Conservation (phyloP, 1,284 basidiomycete genomes). For the Sparassis latifolia region DNA sequence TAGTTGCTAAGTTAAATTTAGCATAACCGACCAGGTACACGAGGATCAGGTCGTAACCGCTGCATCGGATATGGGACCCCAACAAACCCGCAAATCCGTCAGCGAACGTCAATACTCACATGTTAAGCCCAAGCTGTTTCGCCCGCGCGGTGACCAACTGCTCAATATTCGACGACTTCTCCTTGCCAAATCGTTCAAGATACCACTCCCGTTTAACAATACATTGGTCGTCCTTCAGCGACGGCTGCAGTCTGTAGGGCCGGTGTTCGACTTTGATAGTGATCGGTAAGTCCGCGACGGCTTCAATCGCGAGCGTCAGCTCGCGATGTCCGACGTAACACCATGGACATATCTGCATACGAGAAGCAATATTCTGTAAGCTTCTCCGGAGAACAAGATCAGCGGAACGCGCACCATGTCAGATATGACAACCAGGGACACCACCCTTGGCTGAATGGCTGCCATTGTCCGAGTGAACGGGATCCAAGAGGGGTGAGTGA, state of each 20-base stretch:
- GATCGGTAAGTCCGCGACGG: constrained; percentile 55
- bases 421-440: constrained; percentile 65
- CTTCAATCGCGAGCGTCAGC: constrained; percentile 58
- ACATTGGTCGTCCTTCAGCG: constrained; percentile 37
- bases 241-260: constrained; percentile 62
- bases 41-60: too few species aligned
- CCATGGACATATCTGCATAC: constrained; percentile 57
- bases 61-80: neutral
- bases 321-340: constrained; percentile 73
- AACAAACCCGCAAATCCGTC: neutral
- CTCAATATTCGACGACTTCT: constrained; percentile 44
- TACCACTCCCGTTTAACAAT: constrained; percentile 47
- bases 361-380: constrained; percentile 1
- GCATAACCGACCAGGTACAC: neutral
- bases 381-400: constrained; percentile 1
- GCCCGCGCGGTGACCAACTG: constrained; percentile 46
- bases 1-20: constrained; percentile 31
- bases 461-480: neutral
- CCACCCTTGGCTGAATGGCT: constrained; percentile 26
- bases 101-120: constrained; percentile 39
- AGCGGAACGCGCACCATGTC: constrained; percentile 52
- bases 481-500: neutral
- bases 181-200: constrained; percentile 50
- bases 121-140: constrained; percentile 51
- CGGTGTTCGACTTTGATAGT: constrained; percentile 69